phyloP scores from a whole-genome alignment of 768 basidiomycete species.

The Dacryopinax primogenitus region DNA sequence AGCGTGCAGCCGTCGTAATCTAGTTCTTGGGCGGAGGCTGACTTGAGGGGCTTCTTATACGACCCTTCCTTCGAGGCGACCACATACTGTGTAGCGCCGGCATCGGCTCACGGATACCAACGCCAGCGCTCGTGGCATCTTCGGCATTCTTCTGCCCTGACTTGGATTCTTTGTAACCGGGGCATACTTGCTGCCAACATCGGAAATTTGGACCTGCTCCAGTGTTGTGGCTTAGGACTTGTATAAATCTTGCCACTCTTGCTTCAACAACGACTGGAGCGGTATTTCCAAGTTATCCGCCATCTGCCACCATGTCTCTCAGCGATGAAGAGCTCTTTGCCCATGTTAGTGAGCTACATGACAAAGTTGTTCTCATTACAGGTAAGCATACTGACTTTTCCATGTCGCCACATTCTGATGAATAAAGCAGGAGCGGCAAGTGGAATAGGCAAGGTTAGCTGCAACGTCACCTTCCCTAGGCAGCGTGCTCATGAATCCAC shows the following conservation, averaged over 20 bases:
- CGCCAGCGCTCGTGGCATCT: background rate
- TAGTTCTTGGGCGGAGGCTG: constrained; percentile 4
- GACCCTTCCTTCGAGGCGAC: background rate
- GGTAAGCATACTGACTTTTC: constrained; percentile 25
- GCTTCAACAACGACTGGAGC: background rate
- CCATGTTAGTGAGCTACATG: constrained; percentile 32
- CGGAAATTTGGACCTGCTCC: background rate
- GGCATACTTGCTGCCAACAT: background rate
- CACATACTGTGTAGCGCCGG: constrained; percentile 1
- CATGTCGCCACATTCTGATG: background rate
- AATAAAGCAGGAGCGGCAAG: background rate
- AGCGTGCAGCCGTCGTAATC: background rate
- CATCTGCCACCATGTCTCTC: background rate
- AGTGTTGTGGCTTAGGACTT: background rate
- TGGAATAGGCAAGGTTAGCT: background rate
- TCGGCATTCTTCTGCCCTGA: background rate
- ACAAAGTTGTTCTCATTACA: constrained; percentile 42
- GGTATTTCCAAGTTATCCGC: background rate
- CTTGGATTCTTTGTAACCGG: background rate
- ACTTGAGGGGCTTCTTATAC: background rate
- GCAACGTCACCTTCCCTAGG: background rate
- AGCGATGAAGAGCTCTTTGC: constrained; percentile 37
- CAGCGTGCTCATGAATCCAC: background rate
- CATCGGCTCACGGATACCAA: constrained; percentile 4
- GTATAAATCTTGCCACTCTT: background rate